Percentiles rank a stretch among this genome's conserved stretches.
Evolutionary conservation across 495 filamentous ascomycete genomes (phyloP).

Genomic region (Melanomma pulvis-pyrius): DNA sequence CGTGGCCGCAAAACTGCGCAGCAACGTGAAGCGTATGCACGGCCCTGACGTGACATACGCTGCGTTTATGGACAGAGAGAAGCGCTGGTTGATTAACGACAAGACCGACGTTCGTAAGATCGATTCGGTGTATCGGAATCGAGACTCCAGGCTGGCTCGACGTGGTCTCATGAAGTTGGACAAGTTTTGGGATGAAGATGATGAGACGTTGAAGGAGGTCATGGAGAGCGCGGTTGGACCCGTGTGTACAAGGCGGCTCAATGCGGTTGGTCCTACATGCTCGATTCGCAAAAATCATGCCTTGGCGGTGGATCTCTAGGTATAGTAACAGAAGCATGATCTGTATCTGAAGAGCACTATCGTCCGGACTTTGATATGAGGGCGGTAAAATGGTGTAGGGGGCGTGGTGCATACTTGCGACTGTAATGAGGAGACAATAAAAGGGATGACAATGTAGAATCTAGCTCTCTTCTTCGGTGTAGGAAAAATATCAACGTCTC

Average conservation of each 20-base stretch:
- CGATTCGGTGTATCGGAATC: conserved; percentile 49
- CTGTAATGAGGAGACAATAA: too few species aligned
- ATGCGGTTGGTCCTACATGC: neutral
- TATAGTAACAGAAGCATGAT: too few species aligned
- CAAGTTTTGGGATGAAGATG: conserved; percentile 41
- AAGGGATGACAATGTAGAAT: too few species aligned
- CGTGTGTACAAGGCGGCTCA: conserved; percentile 16
- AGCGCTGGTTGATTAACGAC: conserved; percentile 44
- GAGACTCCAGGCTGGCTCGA: conserved; percentile 45
- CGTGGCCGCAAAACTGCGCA: conserved; percentile 21
- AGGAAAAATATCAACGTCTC: too few species aligned
- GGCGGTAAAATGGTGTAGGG: too few species aligned
- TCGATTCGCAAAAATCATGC: neutral
- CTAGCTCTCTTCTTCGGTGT: too few species aligned
- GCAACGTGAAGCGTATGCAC: conserved; percentile 38
- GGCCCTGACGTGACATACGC: conserved; percentile 37
- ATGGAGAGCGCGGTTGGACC: conserved; percentile 21
- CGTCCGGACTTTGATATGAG: too few species aligned
- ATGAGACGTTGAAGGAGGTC: conserved; percentile 34
- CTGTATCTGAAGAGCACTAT: too few species aligned
- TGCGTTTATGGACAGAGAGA: conserved; percentile 40
- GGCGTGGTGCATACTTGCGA: too few species aligned
- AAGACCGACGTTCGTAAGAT: conserved; percentile 46
- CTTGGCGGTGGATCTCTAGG: too few species aligned
- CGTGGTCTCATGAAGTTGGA: conserved; percentile 41